Evolutionary conservation across 163 green algal genomes (phyloP).

Genomic region (Coccomyxa subellipsoidea): DNA sequence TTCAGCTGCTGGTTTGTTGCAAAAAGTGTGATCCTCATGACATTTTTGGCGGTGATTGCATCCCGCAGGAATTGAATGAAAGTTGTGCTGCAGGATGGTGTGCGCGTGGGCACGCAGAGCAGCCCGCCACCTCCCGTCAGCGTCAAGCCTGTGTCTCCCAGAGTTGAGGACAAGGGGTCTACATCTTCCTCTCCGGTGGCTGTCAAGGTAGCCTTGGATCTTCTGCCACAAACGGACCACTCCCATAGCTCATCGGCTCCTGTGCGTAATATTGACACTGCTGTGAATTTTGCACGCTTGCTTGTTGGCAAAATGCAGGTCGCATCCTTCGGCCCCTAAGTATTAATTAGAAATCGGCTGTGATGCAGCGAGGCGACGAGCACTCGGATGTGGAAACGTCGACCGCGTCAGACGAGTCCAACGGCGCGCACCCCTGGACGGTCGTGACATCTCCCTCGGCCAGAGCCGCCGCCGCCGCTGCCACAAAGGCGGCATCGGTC

Average conservation of each 20-base stretch:
- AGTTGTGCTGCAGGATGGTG: not conserved
- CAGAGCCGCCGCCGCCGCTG: not conserved
- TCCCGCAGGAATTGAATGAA: too few relatives aligned
- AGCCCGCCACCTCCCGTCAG: not conserved
- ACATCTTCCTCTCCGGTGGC: not conserved
- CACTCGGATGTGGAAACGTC: constrained; percentile 12
- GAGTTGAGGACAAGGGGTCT: not conserved
- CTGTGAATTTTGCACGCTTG: too few relatives aligned
- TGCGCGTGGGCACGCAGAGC: not conserved
- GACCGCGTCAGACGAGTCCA: constrained; percentile 18
- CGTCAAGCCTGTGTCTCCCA: not conserved
- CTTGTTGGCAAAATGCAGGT: too few relatives aligned
- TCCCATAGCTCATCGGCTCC: too few relatives aligned
- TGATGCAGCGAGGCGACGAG: not conserved
- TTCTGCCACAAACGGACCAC: too few relatives aligned
- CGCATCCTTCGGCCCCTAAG: too few relatives aligned
- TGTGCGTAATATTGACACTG: too few relatives aligned
- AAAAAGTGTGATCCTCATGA: too few relatives aligned
- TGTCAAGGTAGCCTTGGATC: not conserved
- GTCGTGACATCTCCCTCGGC: constrained; percentile 19
- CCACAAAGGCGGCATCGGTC: not conserved
- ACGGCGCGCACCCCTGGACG: constrained; percentile 14
- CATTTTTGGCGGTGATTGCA: too few relatives aligned
- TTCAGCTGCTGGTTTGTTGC: not conserved
- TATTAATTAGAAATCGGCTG: not conserved